Percentiles rank a stretch among this genome's conserved stretches.
Conservation (phyloP, 345 rosid species). For the Euphorbia pulcherrima region DNA sequence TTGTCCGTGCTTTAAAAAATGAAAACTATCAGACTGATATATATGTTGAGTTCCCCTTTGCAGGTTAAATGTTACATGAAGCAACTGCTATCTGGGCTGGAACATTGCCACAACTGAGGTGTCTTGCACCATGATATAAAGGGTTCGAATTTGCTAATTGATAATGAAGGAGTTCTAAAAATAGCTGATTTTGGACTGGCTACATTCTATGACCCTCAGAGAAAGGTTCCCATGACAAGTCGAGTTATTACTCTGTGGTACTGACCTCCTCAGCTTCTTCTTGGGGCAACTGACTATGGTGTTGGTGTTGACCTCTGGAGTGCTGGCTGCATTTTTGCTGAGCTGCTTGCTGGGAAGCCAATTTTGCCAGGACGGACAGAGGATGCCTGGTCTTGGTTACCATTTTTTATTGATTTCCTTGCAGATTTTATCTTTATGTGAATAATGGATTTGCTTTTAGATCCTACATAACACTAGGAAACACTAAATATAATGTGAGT, state of each 20-base stretch:
- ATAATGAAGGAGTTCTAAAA: conserved; percentile 70
- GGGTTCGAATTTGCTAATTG: conserved; percentile 80
- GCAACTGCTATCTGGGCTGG: conserved; percentile 79
- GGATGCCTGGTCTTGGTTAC: conserved; percentile 30
- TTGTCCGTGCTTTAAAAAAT: background rate
- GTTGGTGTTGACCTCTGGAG: conserved; percentile 92
- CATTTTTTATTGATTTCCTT: background rate
- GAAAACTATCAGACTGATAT: conserved; percentile 6
- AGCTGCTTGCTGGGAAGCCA: conserved; percentile 80
- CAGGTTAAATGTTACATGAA: conserved; percentile 83
- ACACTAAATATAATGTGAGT: too few relatives aligned
- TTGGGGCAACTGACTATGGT: conserved; percentile 72
- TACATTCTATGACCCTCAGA: conserved; percentile 58
- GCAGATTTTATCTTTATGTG: conserved; percentile 8
- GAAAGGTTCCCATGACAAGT: conserved; percentile 71
- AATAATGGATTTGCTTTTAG: background rate
- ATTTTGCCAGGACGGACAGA: conserved; percentile 90
- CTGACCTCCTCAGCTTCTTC: conserved; percentile 91
- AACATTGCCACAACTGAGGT: conserved; percentile 78
- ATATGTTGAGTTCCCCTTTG: conserved; percentile 12
- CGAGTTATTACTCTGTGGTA: conserved; percentile 97
- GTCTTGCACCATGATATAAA: conserved; percentile 88
- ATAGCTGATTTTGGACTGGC: conserved; percentile 94
- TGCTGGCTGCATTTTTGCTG: conserved; percentile 91
- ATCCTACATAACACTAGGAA: too few relatives aligned